These are phyloP conservation scores for Penicillium antarcticum DNA, from an alignment of 495 filamentous ascomycete species.

Conservation along the genomic window DNA sequence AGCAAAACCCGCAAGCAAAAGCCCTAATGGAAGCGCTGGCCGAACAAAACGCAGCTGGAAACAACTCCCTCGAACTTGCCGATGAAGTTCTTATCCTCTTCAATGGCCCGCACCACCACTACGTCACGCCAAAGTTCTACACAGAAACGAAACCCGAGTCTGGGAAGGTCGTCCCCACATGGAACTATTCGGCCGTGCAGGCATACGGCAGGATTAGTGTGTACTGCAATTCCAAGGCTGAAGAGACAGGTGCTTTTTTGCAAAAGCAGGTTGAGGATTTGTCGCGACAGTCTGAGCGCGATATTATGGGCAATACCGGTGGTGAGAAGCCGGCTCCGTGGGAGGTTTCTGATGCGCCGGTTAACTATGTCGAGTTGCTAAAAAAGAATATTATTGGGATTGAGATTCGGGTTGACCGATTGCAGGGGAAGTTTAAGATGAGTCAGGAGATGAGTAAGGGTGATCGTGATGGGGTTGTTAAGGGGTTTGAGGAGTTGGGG, in stretches of 20 bases:
- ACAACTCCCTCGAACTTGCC: constrained; percentile 3
- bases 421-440: constrained; percentile 58
- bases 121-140: constrained; percentile 54
- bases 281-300: constrained; percentile 31
- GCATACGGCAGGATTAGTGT: constrained; percentile 42
- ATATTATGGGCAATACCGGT: constrained; percentile 39
- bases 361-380: constrained; percentile 42
- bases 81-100: constrained; percentile 41
- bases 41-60: background rate
- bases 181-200: constrained; percentile 52
- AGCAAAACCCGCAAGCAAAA: constrained; percentile 53
- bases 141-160: constrained; percentile 48
- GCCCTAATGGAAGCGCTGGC: constrained; percentile 39
- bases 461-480: constrained; percentile 46
- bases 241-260: constrained; percentile 34
- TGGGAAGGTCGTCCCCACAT: constrained; percentile 54
- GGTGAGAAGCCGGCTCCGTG: constrained; percentile 30
- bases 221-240: constrained; percentile 31
- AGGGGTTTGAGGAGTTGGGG: constrained; percentile 45
- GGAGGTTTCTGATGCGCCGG: constrained; percentile 50
- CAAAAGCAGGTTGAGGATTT: constrained; percentile 37
- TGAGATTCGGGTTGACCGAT: constrained; percentile 44
- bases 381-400: constrained; percentile 55
- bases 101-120: constrained; percentile 41
- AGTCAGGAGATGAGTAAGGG: constrained; percentile 49